Evolutionary conservation across 2,329 filamentous ascomycete species (phyloP).

Genomic region (Gaeumannomyces sp.): DNA sequence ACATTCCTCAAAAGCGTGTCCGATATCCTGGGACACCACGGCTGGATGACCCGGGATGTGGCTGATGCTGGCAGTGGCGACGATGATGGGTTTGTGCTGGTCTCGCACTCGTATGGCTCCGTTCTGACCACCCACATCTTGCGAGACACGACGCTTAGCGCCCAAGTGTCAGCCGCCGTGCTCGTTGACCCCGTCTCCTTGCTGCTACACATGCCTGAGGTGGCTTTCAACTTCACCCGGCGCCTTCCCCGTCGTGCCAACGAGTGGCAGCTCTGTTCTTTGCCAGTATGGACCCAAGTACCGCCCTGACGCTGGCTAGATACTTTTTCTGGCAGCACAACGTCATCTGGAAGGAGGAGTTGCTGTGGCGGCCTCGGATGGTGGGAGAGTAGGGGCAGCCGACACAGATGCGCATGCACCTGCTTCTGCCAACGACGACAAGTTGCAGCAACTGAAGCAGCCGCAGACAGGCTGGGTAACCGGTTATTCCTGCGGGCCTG

Average conservation of each 20-base stretch:
- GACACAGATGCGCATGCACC: not conserved
- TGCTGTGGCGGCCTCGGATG: constrained; percentile 29
- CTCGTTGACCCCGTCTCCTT: constrained; percentile 59
- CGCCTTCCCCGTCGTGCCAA: constrained; percentile 33
- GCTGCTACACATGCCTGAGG: constrained; percentile 61
- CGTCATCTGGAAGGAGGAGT: constrained; percentile 63
- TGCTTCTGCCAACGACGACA: not conserved
- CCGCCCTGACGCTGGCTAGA: constrained; percentile 56
- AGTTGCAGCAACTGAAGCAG: not conserved
- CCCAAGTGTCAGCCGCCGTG: constrained; percentile 43
- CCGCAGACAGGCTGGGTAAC: not conserved
- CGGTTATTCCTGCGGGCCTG: not conserved
- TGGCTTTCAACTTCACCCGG: constrained; percentile 65
- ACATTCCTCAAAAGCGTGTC: constrained; percentile 52
- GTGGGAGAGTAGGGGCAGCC: constrained; percentile 7
- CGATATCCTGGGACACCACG: constrained; percentile 50
- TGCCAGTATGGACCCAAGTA: constrained; percentile 59
- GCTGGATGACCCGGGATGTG: constrained; percentile 29
- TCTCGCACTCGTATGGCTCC: constrained; percentile 59
- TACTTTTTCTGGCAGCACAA: constrained; percentile 70
- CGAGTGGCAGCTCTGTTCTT: constrained; percentile 68
- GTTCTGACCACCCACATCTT: constrained; percentile 58
- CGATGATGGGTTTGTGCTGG: constrained; percentile 49
- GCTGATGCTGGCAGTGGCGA: not conserved
- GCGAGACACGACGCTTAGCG: constrained; percentile 36